Evolutionary conservation across 2,329 filamentous ascomycete genomes (phyloP), one percentile per base, ranked within the genome.

Genomic region (Fusarium veterinarium): DNA sequence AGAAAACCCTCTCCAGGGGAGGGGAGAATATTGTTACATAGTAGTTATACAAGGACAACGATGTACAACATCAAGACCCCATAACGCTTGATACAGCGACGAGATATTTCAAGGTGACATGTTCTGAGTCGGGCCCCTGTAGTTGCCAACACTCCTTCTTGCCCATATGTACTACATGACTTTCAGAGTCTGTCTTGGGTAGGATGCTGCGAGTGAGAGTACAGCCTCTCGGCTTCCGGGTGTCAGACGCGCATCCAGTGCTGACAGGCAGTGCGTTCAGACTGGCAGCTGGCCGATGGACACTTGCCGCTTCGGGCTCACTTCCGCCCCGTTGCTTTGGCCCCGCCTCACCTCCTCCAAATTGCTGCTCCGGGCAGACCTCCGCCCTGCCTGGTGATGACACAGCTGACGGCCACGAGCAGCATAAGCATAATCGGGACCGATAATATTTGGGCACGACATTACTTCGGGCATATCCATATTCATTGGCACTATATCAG

Each of bases 81-180:
- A 6, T 16, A 17, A 2, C 7, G 3, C 6, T 12, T n/a, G 20
- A n/a, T 31, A 17, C 10, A 16, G 9, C 28, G 4, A n/a, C 25
- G 14, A 12, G 20, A 31, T n/a, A 20, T 17, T 48, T 8, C 14
- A 12, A 31, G 16, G 7, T 6, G 20, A 6, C 7, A 17, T 12
- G 14, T 8, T 6, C 5, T n/a, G 2, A 17, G 20, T 31, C 3
- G 14, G 6, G 5, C 3, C 3, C 0, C 14, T n/a, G 20, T n/a
- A 1, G 12, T n/a, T 31, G 5, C 3, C 28, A 31, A 4, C 3
- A 4, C 28, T 31, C 17, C 23, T 28, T 6, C 14, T 6, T 31
- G 10, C 3, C 20, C 3, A 6, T 17, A n/a, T 31, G 14, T 3
- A n/a, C 3, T 48, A 14, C 5, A 9, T n/a, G 5, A n/a, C 7